Evolutionary conservation across 2,329 filamentous ascomycete species (phyloP).

Genomic region (Aspergillus sp.): DNA sequence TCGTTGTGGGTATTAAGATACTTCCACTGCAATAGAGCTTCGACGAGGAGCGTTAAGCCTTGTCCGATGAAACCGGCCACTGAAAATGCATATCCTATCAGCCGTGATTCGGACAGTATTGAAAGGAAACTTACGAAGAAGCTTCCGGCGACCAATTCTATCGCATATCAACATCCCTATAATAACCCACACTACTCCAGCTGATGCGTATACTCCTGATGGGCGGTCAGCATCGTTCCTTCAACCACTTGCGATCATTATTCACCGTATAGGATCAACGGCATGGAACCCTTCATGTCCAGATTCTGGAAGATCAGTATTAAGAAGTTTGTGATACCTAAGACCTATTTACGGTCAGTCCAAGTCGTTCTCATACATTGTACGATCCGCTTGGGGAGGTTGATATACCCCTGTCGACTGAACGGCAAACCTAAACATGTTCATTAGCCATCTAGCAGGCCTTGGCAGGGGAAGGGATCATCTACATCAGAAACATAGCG

Average conservation of each 20-base stretch:
- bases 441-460: not conserved
- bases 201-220: not conserved
- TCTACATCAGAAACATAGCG: conserved; percentile 3
- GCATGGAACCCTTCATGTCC: not conserved
- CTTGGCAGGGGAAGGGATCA: not conserved
- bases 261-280: not conserved
- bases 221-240: not conserved
- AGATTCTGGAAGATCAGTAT: not conserved
- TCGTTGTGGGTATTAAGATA: not conserved
- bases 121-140: not conserved
- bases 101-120: not conserved
- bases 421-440: conserved; percentile 2
- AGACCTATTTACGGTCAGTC: not conserved
- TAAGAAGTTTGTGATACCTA: conserved; percentile 1
- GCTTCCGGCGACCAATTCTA: conserved; percentile 2
- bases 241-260: not conserved
- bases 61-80: conserved; percentile 2
- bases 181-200: conserved; percentile 1
- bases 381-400: not conserved
- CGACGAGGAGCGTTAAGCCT: not conserved
- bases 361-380: not conserved
- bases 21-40: not conserved
- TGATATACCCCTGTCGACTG: not conserved
- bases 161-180: conserved; percentile 2
- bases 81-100: not conserved